Evolutionary conservation across 2,329 filamentous ascomycete species (phyloP).

Genomic region (Penicillium brevicompactum): DNA sequence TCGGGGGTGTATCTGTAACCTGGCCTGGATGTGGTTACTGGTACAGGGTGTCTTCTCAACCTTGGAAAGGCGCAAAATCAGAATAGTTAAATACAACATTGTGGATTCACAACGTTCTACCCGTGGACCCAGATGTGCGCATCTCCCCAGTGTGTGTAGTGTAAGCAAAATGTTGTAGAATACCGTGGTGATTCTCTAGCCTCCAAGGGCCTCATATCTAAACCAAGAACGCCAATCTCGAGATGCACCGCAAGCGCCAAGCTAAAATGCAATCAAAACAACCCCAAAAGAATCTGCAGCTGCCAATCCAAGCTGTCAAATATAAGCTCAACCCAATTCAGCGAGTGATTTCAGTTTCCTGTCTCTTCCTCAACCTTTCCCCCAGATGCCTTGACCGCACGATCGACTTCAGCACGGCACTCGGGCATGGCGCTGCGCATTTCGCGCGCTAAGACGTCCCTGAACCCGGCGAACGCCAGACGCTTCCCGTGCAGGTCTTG

Average conservation of each 20-base stretch:
- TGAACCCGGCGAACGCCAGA: constrained; percentile 60
- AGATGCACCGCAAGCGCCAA: neutral
- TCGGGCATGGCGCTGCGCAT: constrained; percentile 62
- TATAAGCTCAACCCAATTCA: neutral
- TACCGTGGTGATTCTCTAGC: no score
- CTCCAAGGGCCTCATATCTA: no score
- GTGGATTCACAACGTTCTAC: no score
- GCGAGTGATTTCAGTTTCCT: neutral
- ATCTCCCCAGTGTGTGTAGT: no score
- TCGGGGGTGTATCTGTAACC: no score
- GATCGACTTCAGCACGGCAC: constrained; percentile 55
- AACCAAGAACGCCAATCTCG: neutral
- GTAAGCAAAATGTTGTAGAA: no score
- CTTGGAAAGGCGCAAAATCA: no score
- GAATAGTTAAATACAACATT: no score
- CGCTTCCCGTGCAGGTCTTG: constrained; percentile 63
- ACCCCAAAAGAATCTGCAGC: neutral
- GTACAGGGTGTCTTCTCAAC: no score
- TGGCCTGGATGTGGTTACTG: no score
- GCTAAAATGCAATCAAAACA: neutral
- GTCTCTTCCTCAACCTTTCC: constrained; percentile 11
- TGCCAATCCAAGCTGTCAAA: neutral
- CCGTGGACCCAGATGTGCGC: no score
- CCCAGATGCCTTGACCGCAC: constrained; percentile 49
- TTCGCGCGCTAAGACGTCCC: constrained; percentile 61